These are phyloP conservation scores for Umbelopsis sp. DNA, from an alignment of 371 early-diverging fungal species.

Conservation along the genomic window DNA sequence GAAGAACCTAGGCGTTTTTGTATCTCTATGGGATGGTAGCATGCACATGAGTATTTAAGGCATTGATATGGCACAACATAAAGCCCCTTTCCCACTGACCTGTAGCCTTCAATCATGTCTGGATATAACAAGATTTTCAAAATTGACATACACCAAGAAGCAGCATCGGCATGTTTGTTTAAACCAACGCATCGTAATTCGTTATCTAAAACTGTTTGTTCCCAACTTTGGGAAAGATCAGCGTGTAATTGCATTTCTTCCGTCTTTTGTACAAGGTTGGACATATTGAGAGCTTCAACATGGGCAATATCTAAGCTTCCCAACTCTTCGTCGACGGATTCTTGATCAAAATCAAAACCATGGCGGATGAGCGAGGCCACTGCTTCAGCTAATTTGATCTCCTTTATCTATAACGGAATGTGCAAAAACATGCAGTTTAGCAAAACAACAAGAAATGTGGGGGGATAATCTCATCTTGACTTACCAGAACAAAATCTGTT, in stretches of 20 bases:
- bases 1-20: slow-evolving; percentile 55
- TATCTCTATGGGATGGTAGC: not conserved
- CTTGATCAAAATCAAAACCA: slow-evolving; percentile 58
- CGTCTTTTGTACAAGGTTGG: slow-evolving; percentile 24
- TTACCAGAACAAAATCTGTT: slow-evolving; percentile 76
- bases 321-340: slow-evolving; percentile 37
- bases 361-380: slow-evolving; percentile 55
- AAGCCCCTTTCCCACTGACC: slow-evolving; percentile 21
- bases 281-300: slow-evolving; percentile 17
- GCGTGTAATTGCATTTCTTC: slow-evolving; percentile 3
- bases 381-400: slow-evolving; percentile 60
- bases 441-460: not conserved
- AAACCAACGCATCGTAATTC: slow-evolving; percentile 68
- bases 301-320: slow-evolving; percentile 21
- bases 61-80: too few relatives aligned
- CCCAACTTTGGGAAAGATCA: slow-evolving; percentile 22
- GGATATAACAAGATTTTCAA: slow-evolving; percentile 71
- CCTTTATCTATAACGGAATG: slow-evolving; percentile 55
- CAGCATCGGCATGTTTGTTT: slow-evolving; percentile 50
- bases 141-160: slow-evolving; percentile 61
- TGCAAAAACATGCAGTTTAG: slow-evolving; percentile 2
- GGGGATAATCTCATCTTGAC: slow-evolving; percentile 17
- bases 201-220: slow-evolving; percentile 47
- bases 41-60: not conserved
- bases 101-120: slow-evolving; percentile 44